Percentiles rank a stretch among this genome's conserved stretches.
phyloP scores from a whole-genome alignment of 192 early-diverging fungal genomes.

The Phlyctochytrium arcticum region DNA sequence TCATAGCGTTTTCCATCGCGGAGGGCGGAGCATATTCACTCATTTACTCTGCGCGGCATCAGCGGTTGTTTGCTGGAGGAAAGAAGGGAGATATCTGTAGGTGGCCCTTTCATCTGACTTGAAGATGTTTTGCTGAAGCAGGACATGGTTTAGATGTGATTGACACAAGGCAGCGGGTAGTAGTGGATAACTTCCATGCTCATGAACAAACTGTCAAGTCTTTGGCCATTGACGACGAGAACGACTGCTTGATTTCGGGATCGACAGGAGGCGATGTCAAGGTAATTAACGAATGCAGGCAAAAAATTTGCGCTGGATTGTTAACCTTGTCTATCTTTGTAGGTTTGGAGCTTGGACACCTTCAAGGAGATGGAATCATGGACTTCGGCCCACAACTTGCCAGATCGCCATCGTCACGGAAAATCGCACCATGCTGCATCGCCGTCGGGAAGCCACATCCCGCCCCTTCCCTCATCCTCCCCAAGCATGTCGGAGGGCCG shows the following conservation, averaged over 20 bases:
- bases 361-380: no score
- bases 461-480: no score
- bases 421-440: no score
- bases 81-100: slow-evolving; percentile 73
- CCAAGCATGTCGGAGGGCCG: no score
- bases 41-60: slow-evolving; percentile 52
- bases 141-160: slow-evolving; percentile 71
- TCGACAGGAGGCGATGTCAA: slow-evolving; percentile 55
- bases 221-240: slow-evolving; percentile 57
- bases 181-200: slow-evolving; percentile 64
- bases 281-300: slow-evolving; percentile 12
- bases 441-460: no score
- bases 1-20: slow-evolving; percentile 48
- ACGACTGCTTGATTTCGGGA: slow-evolving; percentile 59
- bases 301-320: no score
- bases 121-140: no score
- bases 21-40: slow-evolving; percentile 67
- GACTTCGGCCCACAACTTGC: no score
- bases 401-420: no score
- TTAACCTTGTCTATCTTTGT: background rate
- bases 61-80: slow-evolving; percentile 68
- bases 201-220: slow-evolving; percentile 66
- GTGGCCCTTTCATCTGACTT: slow-evolving; percentile 17
- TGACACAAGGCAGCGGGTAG: slow-evolving; percentile 64
- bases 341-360: slow-evolving; percentile 25